Conservation (phyloP, 179 eudicot genomes). For the Silene noctiflora region DNA sequence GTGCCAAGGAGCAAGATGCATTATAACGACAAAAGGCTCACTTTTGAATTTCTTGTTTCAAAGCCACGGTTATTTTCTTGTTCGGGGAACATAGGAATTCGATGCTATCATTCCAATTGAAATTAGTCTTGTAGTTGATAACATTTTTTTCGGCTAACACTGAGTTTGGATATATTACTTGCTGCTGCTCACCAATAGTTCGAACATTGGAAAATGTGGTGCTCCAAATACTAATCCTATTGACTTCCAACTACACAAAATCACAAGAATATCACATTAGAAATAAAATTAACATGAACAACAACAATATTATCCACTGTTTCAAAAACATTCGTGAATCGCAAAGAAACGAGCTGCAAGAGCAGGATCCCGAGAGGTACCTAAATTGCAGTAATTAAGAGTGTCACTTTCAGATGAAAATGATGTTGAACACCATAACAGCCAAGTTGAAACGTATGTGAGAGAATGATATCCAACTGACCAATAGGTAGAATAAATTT, state of each 20-base stretch:
- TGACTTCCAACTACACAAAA: constrained; percentile 12
- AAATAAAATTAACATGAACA: too few relatives aligned
- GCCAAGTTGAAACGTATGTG: too few relatives aligned
- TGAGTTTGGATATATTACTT: constrained; percentile 22
- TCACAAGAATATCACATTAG: neutral
- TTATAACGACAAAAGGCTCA: neutral
- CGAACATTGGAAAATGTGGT: constrained; percentile 19
- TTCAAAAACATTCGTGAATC: too few relatives aligned
- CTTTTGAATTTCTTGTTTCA: neutral
- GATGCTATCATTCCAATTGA: constrained; percentile 15
- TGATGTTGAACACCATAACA: neutral
- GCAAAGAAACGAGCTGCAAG: too few relatives aligned
- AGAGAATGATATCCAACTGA: too few relatives aligned
- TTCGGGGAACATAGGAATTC: neutral
- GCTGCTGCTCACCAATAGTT: neutral
- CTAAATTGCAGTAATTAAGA: too few relatives aligned
- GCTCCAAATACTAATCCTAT: constrained; percentile 8
- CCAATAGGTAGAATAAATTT: too few relatives aligned
- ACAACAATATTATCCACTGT: too few relatives aligned
- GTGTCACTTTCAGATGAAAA: too few relatives aligned
- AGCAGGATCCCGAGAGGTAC: too few relatives aligned
- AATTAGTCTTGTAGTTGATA: constrained; percentile 13
- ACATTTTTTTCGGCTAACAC: constrained; percentile 8
- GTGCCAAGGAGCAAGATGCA: too few relatives aligned
- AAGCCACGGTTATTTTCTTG: neutral